Base-by-base conservation (phyloP, 2,329 filamentous ascomycete species). In the Monosporascus sp. region DNA sequence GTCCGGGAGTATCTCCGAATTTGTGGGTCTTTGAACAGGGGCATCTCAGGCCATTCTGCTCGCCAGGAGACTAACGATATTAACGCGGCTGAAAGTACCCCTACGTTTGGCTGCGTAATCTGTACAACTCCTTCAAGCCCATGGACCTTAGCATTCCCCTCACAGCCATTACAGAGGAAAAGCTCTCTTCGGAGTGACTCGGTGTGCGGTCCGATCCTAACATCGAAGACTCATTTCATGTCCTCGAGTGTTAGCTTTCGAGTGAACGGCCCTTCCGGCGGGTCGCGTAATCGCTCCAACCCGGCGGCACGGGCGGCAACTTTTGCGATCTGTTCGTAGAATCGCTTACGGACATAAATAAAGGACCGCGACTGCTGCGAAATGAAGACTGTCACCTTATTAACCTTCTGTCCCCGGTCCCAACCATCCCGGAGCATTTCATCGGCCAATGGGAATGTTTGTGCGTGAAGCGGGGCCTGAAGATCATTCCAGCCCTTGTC, bases 151-250 rank as follows among this genome's bases (percentile, higher is more conserved):
- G 74, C 71, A 60, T 79, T 82, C 49, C 75, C 76, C 48, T 85
- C 81, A 66, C 88, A 91, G 31, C 77, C 80, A 61, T 83, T 85
- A 72, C 89, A 94, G 53, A 88, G 77, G 67, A 94, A 94, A 9
- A 92, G 72, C 52, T 92, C 88, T 63, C 85, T 88, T 60, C 83
- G 77, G 60, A 79, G 78, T 46, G 75, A 71, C 57, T 90, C 86
- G 3, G 86, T 89, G 51, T 83, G 71, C 24, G 83, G 82, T 63
- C 85, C 89, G 65, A 94, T 78, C 67, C 90, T 91, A 60, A 81
- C 82, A 63, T 92, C 88, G 66, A 88, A 92, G 31, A 92, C 75
- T 83, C 87, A 93, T 69, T 88, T 92, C 88, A 94, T 91, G 64
- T 92, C 90, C 65, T 93, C 89, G 60, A 94, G 72, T 1, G 86